A percentile compares a stretch with the other conserved stretches of the same genome.
These are phyloP conservation scores for Ogataea nonfermentans DNA, from an alignment of 805 yeast species.

Conservation along the genomic window DNA sequence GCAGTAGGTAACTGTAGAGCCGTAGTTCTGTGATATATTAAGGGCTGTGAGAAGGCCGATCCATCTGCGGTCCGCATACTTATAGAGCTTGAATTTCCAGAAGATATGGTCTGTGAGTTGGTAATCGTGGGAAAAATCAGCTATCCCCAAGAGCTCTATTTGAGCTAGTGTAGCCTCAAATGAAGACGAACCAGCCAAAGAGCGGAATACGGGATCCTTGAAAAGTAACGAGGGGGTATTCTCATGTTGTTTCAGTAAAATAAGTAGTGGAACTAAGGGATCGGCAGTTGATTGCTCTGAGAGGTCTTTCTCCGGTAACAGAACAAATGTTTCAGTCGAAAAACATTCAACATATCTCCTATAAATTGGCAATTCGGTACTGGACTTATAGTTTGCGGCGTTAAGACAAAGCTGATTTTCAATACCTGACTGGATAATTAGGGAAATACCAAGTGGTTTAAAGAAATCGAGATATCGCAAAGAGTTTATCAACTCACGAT, in stretches of 20 bases:
- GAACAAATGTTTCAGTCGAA: conserved; percentile 5
- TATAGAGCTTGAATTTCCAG: conserved; percentile 8
- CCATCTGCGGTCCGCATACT: conserved; percentile 17
- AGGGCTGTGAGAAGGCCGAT: conserved; percentile 13
- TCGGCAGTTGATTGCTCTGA: conserved; percentile 2
- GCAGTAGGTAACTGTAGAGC: conserved; percentile 8
- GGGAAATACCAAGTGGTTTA: conserved; percentile 9
- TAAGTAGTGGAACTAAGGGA: conserved; percentile 7
- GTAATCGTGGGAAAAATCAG: conserved; percentile 8
- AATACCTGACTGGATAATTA: conserved; percentile 11
- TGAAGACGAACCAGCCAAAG: neutral
- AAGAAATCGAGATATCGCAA: conserved; percentile 10
- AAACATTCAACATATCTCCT: neutral
- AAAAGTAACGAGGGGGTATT: conserved; percentile 5
- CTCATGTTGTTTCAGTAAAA: conserved; percentile 8
- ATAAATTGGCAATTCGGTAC: neutral
- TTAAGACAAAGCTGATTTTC: neutral
- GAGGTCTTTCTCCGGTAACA: conserved; percentile 9
- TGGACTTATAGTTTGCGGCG: conserved; percentile 7
- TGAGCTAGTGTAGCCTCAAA: conserved; percentile 11
- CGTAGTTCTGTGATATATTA: conserved; percentile 7
- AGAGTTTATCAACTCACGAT: conserved; percentile 9
- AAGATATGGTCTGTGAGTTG: conserved; percentile 12
- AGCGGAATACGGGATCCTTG: conserved; percentile 4
- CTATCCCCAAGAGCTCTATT: conserved; percentile 12